Conservation (phyloP, 495 filamentous ascomycete genomes). For the Cenococcum geophilum region DNA sequence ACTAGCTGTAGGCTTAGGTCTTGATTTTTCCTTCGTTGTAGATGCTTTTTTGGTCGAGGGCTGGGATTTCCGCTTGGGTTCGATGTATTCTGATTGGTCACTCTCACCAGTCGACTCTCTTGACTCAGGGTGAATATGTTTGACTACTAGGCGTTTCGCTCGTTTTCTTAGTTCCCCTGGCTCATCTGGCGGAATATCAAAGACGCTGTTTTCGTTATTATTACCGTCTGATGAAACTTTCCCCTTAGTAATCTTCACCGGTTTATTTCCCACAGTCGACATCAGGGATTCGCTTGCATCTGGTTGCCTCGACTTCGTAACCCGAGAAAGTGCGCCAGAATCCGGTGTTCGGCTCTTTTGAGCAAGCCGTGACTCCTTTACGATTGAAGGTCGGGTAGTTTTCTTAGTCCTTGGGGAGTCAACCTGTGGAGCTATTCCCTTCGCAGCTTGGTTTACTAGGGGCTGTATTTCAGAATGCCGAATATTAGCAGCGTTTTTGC, state of each 20-base stretch:
- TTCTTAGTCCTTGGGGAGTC: too few relatives aligned
- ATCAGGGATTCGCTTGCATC: not conserved
- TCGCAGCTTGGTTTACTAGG: too few relatives aligned
- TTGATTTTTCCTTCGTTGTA: not conserved
- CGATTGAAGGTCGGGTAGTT: too few relatives aligned
- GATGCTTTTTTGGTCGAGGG: not conserved
- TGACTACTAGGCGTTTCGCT: not conserved
- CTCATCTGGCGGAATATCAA: slow-evolving; percentile 3
- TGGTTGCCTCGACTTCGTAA: too few relatives aligned
- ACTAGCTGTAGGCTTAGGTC: not conserved
- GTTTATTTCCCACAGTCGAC: not conserved
- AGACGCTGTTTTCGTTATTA: not conserved
- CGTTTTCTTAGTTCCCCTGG: not conserved
- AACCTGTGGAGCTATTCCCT: too few relatives aligned
- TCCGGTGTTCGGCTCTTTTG: not conserved
- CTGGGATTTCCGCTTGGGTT: not conserved
- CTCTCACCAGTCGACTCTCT: not conserved
- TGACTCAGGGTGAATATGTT: slow-evolving; percentile 4
- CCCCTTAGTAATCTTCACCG: not conserved
- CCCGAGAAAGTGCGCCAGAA: not conserved
- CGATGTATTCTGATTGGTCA: slow-evolving; percentile 1
- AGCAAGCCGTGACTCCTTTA: not conserved
- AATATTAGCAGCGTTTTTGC: not conserved
- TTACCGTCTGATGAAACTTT: not conserved
- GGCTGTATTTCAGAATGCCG: too few relatives aligned